phyloP scores from a whole-genome alignment of 176 grass and related monocot species.

The Pontederia paniculata region DNA sequence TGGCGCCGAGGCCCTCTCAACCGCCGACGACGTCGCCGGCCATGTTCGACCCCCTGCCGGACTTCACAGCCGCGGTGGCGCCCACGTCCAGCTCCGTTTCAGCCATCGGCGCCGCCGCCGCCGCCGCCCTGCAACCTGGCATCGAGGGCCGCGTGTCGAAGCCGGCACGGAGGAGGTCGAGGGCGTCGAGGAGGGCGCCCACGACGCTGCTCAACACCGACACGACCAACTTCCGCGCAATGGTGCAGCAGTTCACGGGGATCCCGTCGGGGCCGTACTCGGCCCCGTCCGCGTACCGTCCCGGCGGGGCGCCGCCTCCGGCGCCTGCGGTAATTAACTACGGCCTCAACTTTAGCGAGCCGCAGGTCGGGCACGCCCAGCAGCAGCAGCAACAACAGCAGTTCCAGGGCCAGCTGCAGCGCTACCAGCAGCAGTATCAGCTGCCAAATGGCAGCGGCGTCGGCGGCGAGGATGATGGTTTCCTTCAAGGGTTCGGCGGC shows the following conservation, averaged over 20 bases:
- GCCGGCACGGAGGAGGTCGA: background rate
- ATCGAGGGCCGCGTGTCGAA: constrained; percentile 6
- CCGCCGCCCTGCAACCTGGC: background rate
- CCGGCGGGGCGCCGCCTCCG: background rate
- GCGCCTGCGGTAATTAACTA: background rate
- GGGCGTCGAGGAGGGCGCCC: constrained; percentile 27
- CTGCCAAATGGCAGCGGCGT: background rate
- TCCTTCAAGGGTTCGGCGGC: constrained; percentile 1
- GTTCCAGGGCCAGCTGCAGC: background rate
- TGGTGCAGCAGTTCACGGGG: constrained; percentile 99
- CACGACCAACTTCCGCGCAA: constrained; percentile 86
- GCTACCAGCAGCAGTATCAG: background rate
- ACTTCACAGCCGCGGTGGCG: background rate
- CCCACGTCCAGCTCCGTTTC: background rate
- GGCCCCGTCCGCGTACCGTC: background rate
- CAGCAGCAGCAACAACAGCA: background rate
- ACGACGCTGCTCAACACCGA: constrained; percentile 92
- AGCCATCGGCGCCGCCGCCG: background rate
- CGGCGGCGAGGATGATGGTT: background rate
- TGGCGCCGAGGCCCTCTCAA: background rate
- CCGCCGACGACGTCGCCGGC: background rate
- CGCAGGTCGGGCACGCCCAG: background rate
- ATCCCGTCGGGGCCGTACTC: constrained; percentile 9
- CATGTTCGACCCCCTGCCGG: background rate
- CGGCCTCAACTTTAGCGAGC: background rate